Conservation (phyloP, 129 eudicot genomes). For the Lactuca saligna region DNA sequence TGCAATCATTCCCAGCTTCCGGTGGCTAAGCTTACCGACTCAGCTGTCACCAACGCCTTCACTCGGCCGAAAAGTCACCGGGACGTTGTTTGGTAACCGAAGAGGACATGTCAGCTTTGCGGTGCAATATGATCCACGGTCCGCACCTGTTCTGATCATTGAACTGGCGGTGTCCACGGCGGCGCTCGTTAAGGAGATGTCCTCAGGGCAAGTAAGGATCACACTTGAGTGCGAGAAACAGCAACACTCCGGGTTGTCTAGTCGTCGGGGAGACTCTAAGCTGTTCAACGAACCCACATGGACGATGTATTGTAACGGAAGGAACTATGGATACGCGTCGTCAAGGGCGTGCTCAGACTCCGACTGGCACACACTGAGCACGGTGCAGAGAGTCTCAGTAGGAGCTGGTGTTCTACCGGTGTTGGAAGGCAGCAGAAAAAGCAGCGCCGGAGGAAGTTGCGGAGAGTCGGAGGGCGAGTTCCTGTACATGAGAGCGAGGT, state of each 20-base stretch:
- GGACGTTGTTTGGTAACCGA: slow-evolving; percentile 86
- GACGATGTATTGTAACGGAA: slow-evolving; percentile 94
- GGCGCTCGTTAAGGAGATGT: slow-evolving; percentile 78
- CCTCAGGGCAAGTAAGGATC: slow-evolving; percentile 82
- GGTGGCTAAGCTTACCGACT: slow-evolving; percentile 42
- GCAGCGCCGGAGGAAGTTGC: background rate
- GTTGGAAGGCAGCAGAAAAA: slow-evolving; percentile 54
- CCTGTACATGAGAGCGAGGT: slow-evolving; percentile 88
- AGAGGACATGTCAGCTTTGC: slow-evolving; percentile 90
- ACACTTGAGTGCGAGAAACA: slow-evolving; percentile 79
- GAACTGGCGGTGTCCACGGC: slow-evolving; percentile 78
- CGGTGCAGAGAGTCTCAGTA: slow-evolving; percentile 69
- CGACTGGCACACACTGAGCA: slow-evolving; percentile 75
- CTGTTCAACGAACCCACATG: slow-evolving; percentile 57
- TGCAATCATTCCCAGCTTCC: slow-evolving; percentile 48
- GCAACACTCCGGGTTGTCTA: background rate
- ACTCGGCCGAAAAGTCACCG: slow-evolving; percentile 85
- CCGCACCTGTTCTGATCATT: slow-evolving; percentile 56
- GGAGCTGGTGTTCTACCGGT: slow-evolving; percentile 96
- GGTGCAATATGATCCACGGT: slow-evolving; percentile 63
- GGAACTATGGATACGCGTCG: slow-evolving; percentile 72
- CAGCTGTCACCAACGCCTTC: slow-evolving; percentile 45
- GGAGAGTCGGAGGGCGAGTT: slow-evolving; percentile 65
- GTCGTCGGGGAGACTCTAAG: slow-evolving; percentile 26
- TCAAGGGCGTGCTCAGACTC: slow-evolving; percentile 63